Evolutionary conservation across 139 green algal species (phyloP).

Genomic region (Chlorokybus atmophyticus): DNA sequence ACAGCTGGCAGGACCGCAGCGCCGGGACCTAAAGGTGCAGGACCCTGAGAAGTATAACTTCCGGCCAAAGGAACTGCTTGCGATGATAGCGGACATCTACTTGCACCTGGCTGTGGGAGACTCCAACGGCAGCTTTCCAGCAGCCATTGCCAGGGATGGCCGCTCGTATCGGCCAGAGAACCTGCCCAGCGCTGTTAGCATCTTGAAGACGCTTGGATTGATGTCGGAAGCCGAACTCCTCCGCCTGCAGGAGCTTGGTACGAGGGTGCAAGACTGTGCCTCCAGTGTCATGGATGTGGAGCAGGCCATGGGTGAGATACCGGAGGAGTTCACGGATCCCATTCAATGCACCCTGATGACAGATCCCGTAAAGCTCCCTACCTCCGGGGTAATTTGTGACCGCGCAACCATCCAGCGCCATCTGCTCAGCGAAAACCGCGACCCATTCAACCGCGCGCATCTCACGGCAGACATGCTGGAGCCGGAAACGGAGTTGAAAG

Average conservation of each 20-base stretch:
- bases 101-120: slow-evolving; percentile 60
- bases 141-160: slow-evolving; percentile 60
- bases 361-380: slow-evolving; percentile 74
- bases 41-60: slow-evolving; percentile 79
- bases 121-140: slow-evolving; percentile 39
- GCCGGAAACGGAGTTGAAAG: slow-evolving; percentile 55
- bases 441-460: slow-evolving; percentile 72
- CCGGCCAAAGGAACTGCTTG: slow-evolving; percentile 62
- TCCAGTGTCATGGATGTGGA: slow-evolving; percentile 45
- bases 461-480: slow-evolving; percentile 46
- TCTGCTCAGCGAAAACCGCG: slow-evolving; percentile 44
- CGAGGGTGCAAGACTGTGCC: slow-evolving; percentile 19
- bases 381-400: slow-evolving; percentile 51
- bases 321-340: slow-evolving; percentile 84
- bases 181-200: too few relatives aligned
- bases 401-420: slow-evolving; percentile 71
- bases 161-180: too few relatives aligned
- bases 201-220: not conserved
- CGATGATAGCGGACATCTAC: slow-evolving; percentile 56
- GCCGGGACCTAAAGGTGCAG: slow-evolving; percentile 54
- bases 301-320: slow-evolving; percentile 51
- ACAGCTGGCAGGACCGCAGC: slow-evolving; percentile 68
- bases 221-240: slow-evolving; percentile 13
- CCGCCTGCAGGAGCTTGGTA: slow-evolving; percentile 26
- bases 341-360: slow-evolving; percentile 73